Percentiles rank a stretch among this genome's conserved stretches.
Evolutionary conservation across 1,139 yeast genomes (phyloP).

Genomic region (Taphrina communis): DNA sequence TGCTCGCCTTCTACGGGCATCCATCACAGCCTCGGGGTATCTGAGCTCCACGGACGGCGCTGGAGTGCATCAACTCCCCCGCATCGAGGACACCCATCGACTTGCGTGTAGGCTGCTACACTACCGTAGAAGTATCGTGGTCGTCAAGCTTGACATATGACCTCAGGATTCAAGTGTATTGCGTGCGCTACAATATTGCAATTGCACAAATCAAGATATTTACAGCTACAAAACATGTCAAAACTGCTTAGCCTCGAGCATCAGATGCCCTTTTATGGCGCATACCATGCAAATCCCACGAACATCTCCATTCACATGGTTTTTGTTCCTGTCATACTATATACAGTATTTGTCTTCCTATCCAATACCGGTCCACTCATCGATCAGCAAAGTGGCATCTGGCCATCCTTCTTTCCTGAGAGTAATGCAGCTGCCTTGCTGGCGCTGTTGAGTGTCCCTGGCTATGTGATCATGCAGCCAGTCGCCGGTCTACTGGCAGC

Average conservation of each 20-base stretch:
- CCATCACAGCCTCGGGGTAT: too few relatives aligned
- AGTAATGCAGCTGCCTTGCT: constrained; percentile 55
- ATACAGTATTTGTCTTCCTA: constrained; percentile 59
- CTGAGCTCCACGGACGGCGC: too few relatives aligned
- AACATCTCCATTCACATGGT: constrained; percentile 79
- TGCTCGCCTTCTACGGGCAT: too few relatives aligned
- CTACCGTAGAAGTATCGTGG: too few relatives aligned
- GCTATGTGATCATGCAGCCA: constrained; percentile 56
- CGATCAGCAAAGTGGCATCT: constrained; percentile 36
- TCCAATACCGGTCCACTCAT: constrained; percentile 49
- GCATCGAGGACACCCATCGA: too few relatives aligned
- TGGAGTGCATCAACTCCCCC: too few relatives aligned
- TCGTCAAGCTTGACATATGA: too few relatives aligned
- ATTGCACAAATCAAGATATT: too few relatives aligned
- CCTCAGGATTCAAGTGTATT: too few relatives aligned
- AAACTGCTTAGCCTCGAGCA: constrained; percentile 55
- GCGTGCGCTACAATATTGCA: too few relatives aligned
- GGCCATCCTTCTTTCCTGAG: constrained; percentile 49
- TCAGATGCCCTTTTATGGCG: constrained; percentile 81
- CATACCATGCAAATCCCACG: constrained; percentile 71
- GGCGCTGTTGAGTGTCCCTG: constrained; percentile 55
- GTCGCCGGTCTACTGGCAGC: constrained; percentile 56
- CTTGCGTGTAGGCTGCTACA: too few relatives aligned
- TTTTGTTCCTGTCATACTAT: constrained; percentile 79
- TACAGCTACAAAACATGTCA: neutral